Evolutionary conservation across 2,329 filamentous ascomycete genomes (phyloP).

Genomic region (Phialophora verrucosa): DNA sequence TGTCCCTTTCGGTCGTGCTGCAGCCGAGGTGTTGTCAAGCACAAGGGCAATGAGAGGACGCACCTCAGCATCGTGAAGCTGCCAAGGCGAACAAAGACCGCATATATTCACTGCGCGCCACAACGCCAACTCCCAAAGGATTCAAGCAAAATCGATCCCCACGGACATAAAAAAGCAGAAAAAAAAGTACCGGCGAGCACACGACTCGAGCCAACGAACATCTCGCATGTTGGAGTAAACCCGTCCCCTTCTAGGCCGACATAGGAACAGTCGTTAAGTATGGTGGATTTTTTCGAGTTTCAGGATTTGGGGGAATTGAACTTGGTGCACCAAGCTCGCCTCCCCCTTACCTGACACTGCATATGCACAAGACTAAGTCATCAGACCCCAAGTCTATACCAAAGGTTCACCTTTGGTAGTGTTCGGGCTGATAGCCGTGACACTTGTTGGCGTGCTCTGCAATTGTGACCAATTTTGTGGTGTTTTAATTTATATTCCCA

Average conservation of each 20-base stretch:
- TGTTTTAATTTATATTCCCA: neutral
- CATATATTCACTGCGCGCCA: neutral
- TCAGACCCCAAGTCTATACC: conserved; percentile 1
- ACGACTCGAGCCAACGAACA: neutral
- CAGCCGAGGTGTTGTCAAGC: neutral
- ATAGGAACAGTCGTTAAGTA: conserved; percentile 6
- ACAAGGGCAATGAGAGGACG: neutral
- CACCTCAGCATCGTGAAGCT: neutral
- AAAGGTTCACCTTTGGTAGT: neutral
- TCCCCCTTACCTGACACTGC: conserved; percentile 5
- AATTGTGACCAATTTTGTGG: neutral
- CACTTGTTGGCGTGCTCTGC: conserved; percentile 2
- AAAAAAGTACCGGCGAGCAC: neutral
- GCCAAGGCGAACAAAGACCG: neutral
- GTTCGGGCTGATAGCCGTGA: neutral
- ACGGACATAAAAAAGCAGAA: neutral
- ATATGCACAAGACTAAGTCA: conserved; percentile 5
- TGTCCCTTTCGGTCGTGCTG: neutral
- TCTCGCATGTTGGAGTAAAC: neutral
- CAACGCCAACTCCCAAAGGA: neutral
- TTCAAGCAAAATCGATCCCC: no score
- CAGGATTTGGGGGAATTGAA: neutral
- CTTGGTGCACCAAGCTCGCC: neutral
- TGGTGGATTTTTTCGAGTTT: neutral
- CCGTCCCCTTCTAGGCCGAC: conserved; percentile 1